Percentiles rank a stretch among this genome's conserved stretches.
Conservation (phyloP, 441 rosid species). For the Brassica hybrid region DNA sequence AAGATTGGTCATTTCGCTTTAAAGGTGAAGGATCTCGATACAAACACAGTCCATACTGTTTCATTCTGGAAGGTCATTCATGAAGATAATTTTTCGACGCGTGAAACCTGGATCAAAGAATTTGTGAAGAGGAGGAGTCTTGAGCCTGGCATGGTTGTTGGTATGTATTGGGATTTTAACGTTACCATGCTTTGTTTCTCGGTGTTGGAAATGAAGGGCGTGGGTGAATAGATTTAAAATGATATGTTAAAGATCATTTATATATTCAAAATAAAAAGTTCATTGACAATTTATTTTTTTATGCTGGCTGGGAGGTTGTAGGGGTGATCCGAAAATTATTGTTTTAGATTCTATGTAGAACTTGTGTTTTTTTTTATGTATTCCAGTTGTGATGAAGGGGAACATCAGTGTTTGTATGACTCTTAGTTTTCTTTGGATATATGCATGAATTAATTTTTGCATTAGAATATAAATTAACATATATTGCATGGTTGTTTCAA, state of each 20-base stretch:
- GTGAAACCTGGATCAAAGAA: conserved; percentile 30
- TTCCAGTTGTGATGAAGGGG: too few relatives aligned
- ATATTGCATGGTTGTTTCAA: too few relatives aligned
- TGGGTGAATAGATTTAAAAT: not conserved
- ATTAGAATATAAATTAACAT: too few relatives aligned
- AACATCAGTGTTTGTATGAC: too few relatives aligned
- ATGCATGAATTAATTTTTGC: too few relatives aligned
- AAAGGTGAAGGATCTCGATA: conserved; percentile 21
- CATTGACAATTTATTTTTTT: too few relatives aligned
- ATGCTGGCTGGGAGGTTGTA: too few relatives aligned
- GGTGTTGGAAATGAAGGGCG: conserved; percentile 4
- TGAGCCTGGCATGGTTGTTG: conserved; percentile 32
- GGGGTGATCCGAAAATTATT: too few relatives aligned
- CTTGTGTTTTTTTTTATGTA: too few relatives aligned
- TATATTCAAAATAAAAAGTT: not conserved
- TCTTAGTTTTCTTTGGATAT: too few relatives aligned
- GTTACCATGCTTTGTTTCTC: conserved; percentile 7
- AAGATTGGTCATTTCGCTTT: not conserved
- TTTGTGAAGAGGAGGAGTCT: conserved; percentile 27
- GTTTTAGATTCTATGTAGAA: too few relatives aligned
- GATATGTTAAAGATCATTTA: not conserved
- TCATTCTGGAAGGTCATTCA: conserved; percentile 2
- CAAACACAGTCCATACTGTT: conserved; percentile 14
- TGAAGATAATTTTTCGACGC: not conserved
- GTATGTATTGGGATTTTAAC: conserved; percentile 16